Evolutionary conservation across 805 yeast genomes (phyloP).

Genomic region (Saitoella complicata): DNA sequence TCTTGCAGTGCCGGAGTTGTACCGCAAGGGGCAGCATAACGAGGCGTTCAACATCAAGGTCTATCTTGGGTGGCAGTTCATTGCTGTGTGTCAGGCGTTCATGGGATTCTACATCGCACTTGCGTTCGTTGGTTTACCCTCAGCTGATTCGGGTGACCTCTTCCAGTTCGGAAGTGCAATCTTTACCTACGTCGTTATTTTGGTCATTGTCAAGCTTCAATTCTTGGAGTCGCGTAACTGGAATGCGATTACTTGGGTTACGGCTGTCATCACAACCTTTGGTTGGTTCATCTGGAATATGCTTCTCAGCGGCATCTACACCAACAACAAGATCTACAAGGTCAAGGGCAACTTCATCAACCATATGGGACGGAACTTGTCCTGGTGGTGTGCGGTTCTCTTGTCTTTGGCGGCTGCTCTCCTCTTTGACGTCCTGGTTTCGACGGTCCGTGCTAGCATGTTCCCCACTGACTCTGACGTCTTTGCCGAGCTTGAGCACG

Average conservation of each 20-base stretch:
- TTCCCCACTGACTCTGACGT: constrained; percentile 61
- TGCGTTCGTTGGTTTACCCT: constrained; percentile 41
- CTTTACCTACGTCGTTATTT: constrained; percentile 53
- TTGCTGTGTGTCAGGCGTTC: constrained; percentile 66
- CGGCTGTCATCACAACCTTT: constrained; percentile 52
- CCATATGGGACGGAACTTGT: constrained; percentile 62
- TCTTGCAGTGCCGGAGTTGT: constrained; percentile 81
- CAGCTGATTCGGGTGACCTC: constrained; percentile 56
- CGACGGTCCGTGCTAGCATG: constrained; percentile 38
- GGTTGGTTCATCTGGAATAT: constrained; percentile 84
- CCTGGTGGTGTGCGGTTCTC: constrained; percentile 73
- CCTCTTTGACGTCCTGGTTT: constrained; percentile 47
- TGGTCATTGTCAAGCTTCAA: constrained; percentile 66
- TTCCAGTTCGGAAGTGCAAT: constrained; percentile 68
- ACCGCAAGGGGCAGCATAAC: constrained; percentile 35
- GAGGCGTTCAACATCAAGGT: constrained; percentile 55
- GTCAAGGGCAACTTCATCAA: constrained; percentile 52
- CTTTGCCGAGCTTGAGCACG: constrained; percentile 64
- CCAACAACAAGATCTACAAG: constrained; percentile 33
- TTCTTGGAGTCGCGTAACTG: constrained; percentile 62
- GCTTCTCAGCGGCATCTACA: constrained; percentile 54
- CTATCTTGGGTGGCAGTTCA: constrained; percentile 61
- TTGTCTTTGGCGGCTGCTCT: constrained; percentile 42
- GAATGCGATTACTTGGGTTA: constrained; percentile 49
- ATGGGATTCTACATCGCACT: constrained; percentile 32